A percentile compares a stretch with the other conserved stretches of the same genome.
These are phyloP conservation scores for Volvariella volvacea DNA, from an alignment of 1,284 basidiomycete genomes.

Conservation along the genomic window DNA sequence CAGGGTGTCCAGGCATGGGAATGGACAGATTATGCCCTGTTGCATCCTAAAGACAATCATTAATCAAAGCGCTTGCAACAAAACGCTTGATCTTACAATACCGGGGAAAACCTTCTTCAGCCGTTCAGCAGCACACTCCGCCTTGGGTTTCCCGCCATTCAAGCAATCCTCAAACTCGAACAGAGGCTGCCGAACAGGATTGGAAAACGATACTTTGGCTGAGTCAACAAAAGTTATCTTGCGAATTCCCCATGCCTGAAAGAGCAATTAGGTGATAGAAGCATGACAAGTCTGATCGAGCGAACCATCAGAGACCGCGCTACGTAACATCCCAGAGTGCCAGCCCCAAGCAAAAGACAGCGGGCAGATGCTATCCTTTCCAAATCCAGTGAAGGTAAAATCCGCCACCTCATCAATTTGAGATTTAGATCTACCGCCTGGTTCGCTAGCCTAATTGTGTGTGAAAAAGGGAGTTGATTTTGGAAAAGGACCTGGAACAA, in stretches of 20 bases:
- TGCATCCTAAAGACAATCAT: slow-evolving; percentile 52
- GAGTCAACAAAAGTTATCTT: slow-evolving; percentile 93
- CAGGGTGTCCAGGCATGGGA: slow-evolving; percentile 97
- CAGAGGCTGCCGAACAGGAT: slow-evolving; percentile 93
- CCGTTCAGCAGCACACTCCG: slow-evolving; percentile 83
- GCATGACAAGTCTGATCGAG: slow-evolving; percentile 2
- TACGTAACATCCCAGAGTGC: slow-evolving; percentile 96
- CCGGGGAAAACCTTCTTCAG: slow-evolving; percentile 90
- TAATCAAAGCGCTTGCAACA: slow-evolving; percentile 2
- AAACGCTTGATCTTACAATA: slow-evolving; percentile 50
- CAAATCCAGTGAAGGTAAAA: slow-evolving; percentile 84
- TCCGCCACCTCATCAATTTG: slow-evolving; percentile 97
- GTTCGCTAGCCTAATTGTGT: slow-evolving; percentile 65
- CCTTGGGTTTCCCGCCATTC: slow-evolving; percentile 92
- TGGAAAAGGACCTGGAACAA: slow-evolving; percentile 8
- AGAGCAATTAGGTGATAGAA: background rate
- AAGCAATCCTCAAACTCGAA: slow-evolving; percentile 95
- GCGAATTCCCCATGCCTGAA: slow-evolving; percentile 89
- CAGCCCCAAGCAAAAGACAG: slow-evolving; percentile 89
- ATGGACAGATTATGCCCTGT: slow-evolving; percentile 73
- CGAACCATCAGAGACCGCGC: slow-evolving; percentile 81
- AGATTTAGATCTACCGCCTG: slow-evolving; percentile 97
- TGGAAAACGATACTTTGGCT: slow-evolving; percentile 88
- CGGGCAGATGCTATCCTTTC: slow-evolving; percentile 79
- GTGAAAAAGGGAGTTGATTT: background rate